Base-by-base conservation (phyloP, 192 early-diverging fungal species). In the Entomortierella chlamydospora region DNA sequence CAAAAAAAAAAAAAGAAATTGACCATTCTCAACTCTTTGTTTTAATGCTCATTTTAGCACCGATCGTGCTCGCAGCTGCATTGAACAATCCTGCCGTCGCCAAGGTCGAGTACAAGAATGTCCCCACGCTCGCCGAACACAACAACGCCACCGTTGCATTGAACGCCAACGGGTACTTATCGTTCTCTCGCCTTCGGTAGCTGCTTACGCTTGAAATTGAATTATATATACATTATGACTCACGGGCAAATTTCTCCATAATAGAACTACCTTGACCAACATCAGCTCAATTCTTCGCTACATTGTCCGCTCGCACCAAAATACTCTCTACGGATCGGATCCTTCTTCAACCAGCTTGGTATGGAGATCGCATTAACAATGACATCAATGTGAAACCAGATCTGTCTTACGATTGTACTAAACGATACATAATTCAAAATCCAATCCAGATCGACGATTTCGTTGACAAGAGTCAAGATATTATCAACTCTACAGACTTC, bases 401-500 rank as follows among this genome's bases (percentile, higher is more conserved):
- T 20, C 12, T 37, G 10, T 10, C 34, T 37, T 47, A 47, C 2
- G 45, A 47, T 20, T 20, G 45, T 12, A 20, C 20, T 12, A 47
- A 47, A 47, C 45, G 4, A n/a, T 45, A 20, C 53, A 26, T 57
- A n/a, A 39, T 31, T 25, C 23, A 5, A 26, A 23, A 11, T 45
- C 8, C 22, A 39, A 30, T 52, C 11, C 83, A 87, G 82, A 83
- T 89, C 39, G 87, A 90, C 70, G 87, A 90, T 61, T 97, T 94
- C 91, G 70, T 93, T 30, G 87, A 87, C 80, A 93, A 90, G 88
- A 87, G 88, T 20, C 83, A 85, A 59, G 87, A 85, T 66, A 87
- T 88, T 47, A 81, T 96, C 49, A 72, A 73, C 53, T 68, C 84
- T 23, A 69, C 73, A 37, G 90, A 93, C 61, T 94, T 91, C 83